These are phyloP conservation scores for Parastagonospora nodorum DNA, from an alignment of 2,329 filamentous ascomycete genomes.

Conservation along the genomic window DNA sequence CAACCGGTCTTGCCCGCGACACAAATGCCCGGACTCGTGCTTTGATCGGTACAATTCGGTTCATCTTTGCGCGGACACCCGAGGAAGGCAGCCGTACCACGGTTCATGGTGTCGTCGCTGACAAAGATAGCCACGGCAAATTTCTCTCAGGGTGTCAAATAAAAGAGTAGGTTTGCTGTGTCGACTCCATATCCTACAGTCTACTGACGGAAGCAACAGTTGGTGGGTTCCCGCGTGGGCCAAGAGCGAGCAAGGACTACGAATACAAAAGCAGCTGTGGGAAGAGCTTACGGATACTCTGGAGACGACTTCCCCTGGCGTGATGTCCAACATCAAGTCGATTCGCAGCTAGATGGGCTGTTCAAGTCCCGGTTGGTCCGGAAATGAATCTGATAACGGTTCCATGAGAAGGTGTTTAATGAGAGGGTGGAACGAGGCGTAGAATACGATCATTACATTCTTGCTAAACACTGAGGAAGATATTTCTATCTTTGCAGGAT, in stretches of 20 bases:
- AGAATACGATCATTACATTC: too few species aligned
- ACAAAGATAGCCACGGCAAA: conserved; percentile 43
- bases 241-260: conserved; percentile 5
- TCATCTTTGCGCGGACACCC: conserved; percentile 37
- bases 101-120: conserved; percentile 40
- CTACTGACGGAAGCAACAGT: conserved; percentile 1
- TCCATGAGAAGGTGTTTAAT: too few species aligned
- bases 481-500: too few species aligned
- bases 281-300: conserved; percentile 9
- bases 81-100: conserved; percentile 49
- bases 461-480: too few species aligned
- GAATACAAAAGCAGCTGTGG: conserved; percentile 13
- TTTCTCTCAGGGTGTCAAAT: conserved; percentile 44
- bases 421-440: too few species aligned
- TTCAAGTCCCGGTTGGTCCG: too few species aligned
- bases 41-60: conserved; percentile 9
- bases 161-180: conserved; percentile 7
- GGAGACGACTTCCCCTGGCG: conserved; percentile 1
- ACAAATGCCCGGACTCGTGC: conserved; percentile 6
- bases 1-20: conserved; percentile 9
- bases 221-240: conserved; percentile 12
- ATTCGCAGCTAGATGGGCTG: too few species aligned
- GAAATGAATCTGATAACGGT: too few species aligned
- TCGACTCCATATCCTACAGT: neutral
- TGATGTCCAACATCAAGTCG: too few species aligned